Base-by-base conservation (phyloP, 768 basidiomycete genomes). In the Chiua virens region DNA sequence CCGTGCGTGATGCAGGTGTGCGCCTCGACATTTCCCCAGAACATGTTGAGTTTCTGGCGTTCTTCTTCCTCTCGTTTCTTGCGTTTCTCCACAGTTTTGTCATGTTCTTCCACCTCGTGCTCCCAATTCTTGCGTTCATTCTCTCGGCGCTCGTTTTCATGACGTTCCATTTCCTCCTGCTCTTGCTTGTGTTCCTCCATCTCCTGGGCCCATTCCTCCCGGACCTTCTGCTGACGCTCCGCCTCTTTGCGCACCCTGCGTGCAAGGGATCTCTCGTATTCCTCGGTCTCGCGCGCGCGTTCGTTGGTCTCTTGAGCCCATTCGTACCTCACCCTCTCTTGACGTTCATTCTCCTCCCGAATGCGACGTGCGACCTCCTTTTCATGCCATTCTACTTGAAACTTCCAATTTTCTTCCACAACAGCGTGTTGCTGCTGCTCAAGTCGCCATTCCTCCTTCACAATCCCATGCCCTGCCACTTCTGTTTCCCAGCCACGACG, bases 21-120 rank as follows among this genome's bases (percentile, higher is more conserved):
- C 4, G 55, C 45, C 25, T 66, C 48, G 0, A 59, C 32, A 5
- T 11, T 8, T 2, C 42, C 50, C 66, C 61, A 67, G 42, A 50
- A 63, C 54, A 72, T 60, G 35, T 58, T 50, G 11, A 67, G 53
- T n/a, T 53, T 63, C 28, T 55, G 48, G 10, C 68, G 63, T 22
- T 71, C 66, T 11, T 63, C 53, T 23, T 61, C 60, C 40, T 69
- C 66, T 25, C 41, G 48, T 41, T 36, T 49, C 47, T 17, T 30
- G 35, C 54, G 51, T 39, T 60, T 61, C 27, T 64, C 49, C 21
- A 47, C 42, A 3, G 42, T 46, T n/a, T 17, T 49, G 13, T 50
- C 53, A 10, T 56, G 54, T 22, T 66, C 57, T 35, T 65, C 58
- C 2, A 48, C 36, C 34, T 66, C 65, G 4, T 34, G 58, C 2